Evolutionary conservation across 352 stramenopile species (phyloP), one percentile per base, ranked within the genome.

Genomic region (Globisporangium rhizosaccharum): DNA sequence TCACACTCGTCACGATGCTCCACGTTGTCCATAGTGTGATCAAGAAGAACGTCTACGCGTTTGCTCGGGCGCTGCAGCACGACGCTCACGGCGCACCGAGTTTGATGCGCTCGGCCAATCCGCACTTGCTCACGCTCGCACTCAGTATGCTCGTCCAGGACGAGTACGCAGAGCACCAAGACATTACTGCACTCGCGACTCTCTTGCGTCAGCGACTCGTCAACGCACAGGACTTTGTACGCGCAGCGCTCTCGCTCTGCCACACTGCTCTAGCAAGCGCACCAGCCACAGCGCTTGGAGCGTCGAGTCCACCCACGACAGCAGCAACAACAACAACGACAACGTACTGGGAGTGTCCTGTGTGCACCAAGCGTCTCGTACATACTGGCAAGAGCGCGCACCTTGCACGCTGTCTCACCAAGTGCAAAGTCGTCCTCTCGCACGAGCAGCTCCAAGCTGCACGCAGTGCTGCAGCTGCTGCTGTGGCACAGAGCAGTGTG

Each of bases 61-160:
- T 65, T 1, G 52, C 59, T 25, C 59, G 46, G 18, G 59, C 59
- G 46, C 45, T 65, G 33, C 59, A 65, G 59, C 36, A 59, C n/a
- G 51, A 65, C 9, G 3, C 18, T 1, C 59, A 59, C 26, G 52
- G 59, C 12, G 59, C 59, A 20, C 28, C 51, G 15, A 37, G 45
- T 0, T 14, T 60, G 30, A 58, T 58, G 45, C 49, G 50, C 45
- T 12, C 51, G 5, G 52, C 59, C 12, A 52, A 65, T 23, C 52
- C 59, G 15, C 51, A 55, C 7, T 37, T 65, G n/a, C 46, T 60
- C 36, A 45, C 47, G 17, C 30, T 42, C 26, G 59, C 59, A 17
- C 59, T 65, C 18, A 26, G 25, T n/a, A 18, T 55, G 26, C 45
- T 65, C 17, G 18, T 65, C 18, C 42, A 54, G 14, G 51, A 64